phyloP scores from a whole-genome alignment of 345 rosid species.

The Brassica cretica region DNA sequence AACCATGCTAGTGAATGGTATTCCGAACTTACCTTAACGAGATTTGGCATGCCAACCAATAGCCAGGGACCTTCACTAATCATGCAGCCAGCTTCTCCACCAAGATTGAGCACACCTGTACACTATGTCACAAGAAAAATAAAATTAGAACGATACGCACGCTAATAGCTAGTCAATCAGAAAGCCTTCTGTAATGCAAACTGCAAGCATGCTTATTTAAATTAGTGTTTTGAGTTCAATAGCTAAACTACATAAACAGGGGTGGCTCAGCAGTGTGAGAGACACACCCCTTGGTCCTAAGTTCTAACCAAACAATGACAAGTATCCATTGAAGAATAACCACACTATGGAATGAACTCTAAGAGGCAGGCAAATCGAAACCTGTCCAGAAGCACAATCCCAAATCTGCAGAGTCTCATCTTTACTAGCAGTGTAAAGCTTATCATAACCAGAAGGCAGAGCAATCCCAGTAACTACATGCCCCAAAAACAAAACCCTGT shows the following conservation, averaged over 20 bases:
- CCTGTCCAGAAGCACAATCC: conserved; percentile 97
- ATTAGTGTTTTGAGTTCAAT: neutral
- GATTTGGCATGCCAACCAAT: conserved; percentile 82
- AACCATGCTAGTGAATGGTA: neutral
- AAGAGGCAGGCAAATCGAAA: conserved; percentile 20
- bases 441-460: conserved; percentile 74
- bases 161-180: neutral
- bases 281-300: neutral
- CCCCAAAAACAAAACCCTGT: conserved; percentile 3
- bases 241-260: neutral
- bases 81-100: conserved; percentile 91
- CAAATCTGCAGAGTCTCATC: conserved; percentile 79
- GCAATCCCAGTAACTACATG: conserved; percentile 89
- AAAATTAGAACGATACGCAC: neutral
- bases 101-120: conserved; percentile 58
- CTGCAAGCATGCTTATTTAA: neutral
- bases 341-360: neutral
- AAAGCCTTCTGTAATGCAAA: neutral
- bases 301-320: conserved; percentile 2
- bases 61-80: conserved; percentile 98
- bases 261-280: neutral
- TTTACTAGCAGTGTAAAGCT: conserved; percentile 83
- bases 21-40: conserved; percentile 64
- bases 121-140: conserved; percentile 49
- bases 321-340: neutral